Conservation (phyloP, 192 early-diverging fungal species). For the Geranomyces variabilis region DNA sequence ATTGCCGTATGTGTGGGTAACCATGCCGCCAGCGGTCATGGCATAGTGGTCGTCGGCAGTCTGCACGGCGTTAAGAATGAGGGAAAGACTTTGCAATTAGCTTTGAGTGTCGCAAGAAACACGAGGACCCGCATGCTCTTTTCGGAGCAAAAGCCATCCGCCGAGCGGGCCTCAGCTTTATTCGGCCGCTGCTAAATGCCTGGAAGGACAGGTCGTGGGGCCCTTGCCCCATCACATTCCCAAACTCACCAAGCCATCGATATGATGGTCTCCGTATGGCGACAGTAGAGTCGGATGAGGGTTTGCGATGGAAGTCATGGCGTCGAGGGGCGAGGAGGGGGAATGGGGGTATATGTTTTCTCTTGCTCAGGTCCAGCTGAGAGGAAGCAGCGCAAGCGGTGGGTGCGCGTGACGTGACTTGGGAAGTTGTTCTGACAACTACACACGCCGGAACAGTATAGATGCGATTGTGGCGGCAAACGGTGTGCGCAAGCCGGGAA, state of each 20-base stretch:
- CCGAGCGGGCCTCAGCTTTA: no score
- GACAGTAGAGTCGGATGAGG: background rate
- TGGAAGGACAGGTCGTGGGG: background rate
- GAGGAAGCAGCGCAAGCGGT: no score
- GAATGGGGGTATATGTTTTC: no score
- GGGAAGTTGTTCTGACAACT: no score
- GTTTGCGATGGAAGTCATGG: background rate
- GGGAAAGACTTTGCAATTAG: background rate
- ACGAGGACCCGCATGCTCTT: no score
- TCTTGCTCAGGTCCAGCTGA: no score
- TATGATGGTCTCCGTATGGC: background rate
- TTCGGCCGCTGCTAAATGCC: background rate
- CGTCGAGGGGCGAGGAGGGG: no score
- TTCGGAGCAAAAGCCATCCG: no score
- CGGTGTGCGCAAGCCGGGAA: no score
- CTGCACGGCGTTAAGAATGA: background rate
- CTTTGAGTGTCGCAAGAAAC: background rate
- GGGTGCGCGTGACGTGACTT: no score
- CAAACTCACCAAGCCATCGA: slow-evolving; percentile 1
- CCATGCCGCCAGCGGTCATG: background rate
- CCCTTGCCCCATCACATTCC: background rate
- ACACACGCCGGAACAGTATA: no score
- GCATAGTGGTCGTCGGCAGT: background rate
- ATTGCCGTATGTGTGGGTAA: background rate
- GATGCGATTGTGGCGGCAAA: no score